Percentiles rank a stretch among this genome's conserved stretches.
Evolutionary conservation across 192 early-diverging fungal species (phyloP).

Genomic region (Coemansia sp.): DNA sequence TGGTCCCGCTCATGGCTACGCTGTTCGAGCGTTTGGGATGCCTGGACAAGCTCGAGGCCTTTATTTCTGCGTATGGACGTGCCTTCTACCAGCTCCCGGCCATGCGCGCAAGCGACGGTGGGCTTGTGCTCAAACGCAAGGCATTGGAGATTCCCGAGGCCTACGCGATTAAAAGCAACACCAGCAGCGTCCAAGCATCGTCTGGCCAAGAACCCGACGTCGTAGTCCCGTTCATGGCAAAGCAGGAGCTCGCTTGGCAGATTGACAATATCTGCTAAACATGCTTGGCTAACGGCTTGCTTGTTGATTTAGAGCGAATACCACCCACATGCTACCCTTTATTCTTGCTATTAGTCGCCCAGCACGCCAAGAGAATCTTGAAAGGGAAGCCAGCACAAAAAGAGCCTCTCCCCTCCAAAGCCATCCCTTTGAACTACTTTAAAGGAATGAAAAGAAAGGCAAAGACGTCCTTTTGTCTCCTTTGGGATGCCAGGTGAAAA

Average conservation of each 20-base stretch:
- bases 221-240: conserved; percentile 89
- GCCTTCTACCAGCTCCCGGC: conserved; percentile 80
- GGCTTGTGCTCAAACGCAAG: conserved; percentile 33
- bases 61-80: conserved; percentile 86
- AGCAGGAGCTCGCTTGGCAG: conserved; percentile 66
- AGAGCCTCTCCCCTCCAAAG: not conserved
- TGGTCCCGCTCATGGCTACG: conserved; percentile 86
- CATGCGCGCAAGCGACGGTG: conserved; percentile 16
- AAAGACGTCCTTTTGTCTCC: not conserved
- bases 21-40: conserved; percentile 85
- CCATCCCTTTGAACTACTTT: not conserved
- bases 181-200: not conserved
- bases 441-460: not conserved
- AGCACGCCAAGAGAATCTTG: not conserved
- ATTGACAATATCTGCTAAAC: conserved; percentile 29
- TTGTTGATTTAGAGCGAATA: not conserved
- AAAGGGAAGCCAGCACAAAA: not conserved
- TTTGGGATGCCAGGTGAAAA: not conserved
- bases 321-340: not conserved
- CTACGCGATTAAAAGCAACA: conserved; percentile 13
- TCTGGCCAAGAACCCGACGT: conserved; percentile 16
- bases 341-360: not conserved
- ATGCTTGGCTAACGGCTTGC: not conserved
- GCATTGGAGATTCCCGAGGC: conserved; percentile 24
- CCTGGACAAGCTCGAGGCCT: conserved; percentile 77